Base-by-base conservation (phyloP, 2,329 filamentous ascomycete species). In the Phaeosphaeria sp. region DNA sequence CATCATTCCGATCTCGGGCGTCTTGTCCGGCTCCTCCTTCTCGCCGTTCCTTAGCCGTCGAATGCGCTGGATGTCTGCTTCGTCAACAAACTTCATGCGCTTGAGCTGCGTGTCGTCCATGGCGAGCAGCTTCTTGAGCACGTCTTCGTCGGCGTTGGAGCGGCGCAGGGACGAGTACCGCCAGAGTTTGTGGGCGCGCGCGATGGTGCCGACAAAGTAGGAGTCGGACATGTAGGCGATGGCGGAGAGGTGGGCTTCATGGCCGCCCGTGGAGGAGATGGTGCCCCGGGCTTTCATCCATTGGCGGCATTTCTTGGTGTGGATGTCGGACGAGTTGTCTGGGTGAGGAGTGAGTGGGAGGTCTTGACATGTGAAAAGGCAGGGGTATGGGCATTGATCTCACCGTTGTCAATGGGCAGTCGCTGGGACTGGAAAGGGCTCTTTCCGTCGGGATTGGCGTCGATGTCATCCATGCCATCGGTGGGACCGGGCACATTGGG, bases 191-290 rank as follows among this genome's bases (percentile, higher is more conserved):
- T 97, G 93, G 54, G 93, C 89, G 20, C 92, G 87, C 25, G 89
- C 83, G 7, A 97, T 87, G 1, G 93, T 97, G 41, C 91, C 93
- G 76, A 98, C 93, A 79, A 99, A 98, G 80, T 91, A 95, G 72
- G 86, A 90, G 79, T 98, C 94, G 23, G 89, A 92, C 81, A 98
- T 91, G 80, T 98, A 99, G 22, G 94, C 94, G 60, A 99, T 83
- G 9, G 95, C 95, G 39, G 87, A 90, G 36, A 97, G 82, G 74
- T 98, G 93, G 11, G 93, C 92, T 69, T 90, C 86, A 63, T 89
- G 87, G 1, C 92, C 92, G 20, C 91, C 92, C 3, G 82, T 82
- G 0, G 85, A 83, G 43, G 89, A 90, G 69, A 98, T 95, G 56
- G 78, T 83, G 30, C 93, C 93, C 50, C 89, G 81, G 10, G 90